Percentiles rank a stretch among this genome's conserved stretches.
phyloP scores from a whole-genome alignment of 768 basidiomycete genomes.

The Suillus plorans region DNA sequence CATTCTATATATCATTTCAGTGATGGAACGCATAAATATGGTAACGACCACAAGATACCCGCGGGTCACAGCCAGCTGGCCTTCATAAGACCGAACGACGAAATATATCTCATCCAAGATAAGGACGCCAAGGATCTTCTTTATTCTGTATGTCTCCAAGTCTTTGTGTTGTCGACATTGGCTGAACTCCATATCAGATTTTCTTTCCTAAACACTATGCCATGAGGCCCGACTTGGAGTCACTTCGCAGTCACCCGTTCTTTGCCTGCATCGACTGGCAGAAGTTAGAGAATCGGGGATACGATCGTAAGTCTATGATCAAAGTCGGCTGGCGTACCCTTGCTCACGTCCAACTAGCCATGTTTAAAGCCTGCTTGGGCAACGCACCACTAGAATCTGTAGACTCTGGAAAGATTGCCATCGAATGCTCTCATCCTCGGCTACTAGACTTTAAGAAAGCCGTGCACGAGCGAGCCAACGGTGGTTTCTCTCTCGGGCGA shows the following conservation, averaged over 20 bases:
- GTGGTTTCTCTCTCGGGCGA: not conserved
- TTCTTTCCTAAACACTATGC: slow-evolving; percentile 3
- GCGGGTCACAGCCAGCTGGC: not conserved
- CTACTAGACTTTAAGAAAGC: not conserved
- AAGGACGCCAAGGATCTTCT: slow-evolving; percentile 12
- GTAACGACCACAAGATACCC: not conserved
- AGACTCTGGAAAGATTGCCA: not conserved
- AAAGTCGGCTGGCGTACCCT: too few relatives aligned
- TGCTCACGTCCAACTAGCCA: not conserved
- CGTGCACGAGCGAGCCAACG: not conserved
- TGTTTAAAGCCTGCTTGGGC: slow-evolving; percentile 3
- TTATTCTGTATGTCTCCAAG: slow-evolving; percentile 1
- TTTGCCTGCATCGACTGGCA: slow-evolving; percentile 10
- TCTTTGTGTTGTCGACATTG: not conserved
- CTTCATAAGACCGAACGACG: slow-evolving; percentile 3
- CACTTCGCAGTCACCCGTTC: slow-evolving; percentile 11
- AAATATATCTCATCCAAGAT: slow-evolving; percentile 7
- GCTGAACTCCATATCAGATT: not conserved
- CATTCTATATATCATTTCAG: slow-evolving; percentile 2
- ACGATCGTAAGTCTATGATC: slow-evolving; percentile 8
- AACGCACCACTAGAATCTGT: not conserved
- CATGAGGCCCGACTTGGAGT: slow-evolving; percentile 11
- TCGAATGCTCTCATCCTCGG: not conserved
- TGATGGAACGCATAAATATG: not conserved
- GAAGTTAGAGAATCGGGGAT: slow-evolving; percentile 8